Base-by-base conservation (phyloP, 1,284 basidiomycete genomes). In the Caloboletus firmus region DNA sequence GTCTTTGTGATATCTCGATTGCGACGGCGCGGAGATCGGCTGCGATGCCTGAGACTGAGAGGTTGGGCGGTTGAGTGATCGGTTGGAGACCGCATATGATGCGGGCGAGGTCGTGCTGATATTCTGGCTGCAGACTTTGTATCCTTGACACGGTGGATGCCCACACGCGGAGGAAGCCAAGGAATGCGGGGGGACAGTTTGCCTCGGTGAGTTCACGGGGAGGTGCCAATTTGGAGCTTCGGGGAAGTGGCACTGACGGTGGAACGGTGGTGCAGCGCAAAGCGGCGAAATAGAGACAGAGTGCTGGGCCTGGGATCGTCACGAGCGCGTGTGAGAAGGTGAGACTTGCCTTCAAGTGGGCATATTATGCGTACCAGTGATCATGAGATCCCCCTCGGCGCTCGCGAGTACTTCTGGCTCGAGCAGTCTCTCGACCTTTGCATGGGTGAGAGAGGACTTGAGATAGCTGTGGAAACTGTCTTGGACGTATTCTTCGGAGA, bases 401-500 rank as follows among this genome's bases (percentile, higher is more conserved):
- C 84, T 87, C 34, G 84, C 84, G 11, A 91, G 74, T 4, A 87
- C 70, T 32, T 89, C 83, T 8, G 82, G 79, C 64, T 87, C 85
- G 36, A 93, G 73, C 5, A 93, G 74, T 1, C 76, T 74, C 68
- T 93, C 91, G 1, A 78, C 79, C 65, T 89, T 89, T 0, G 90
- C 91, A 59, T 85, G 82, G 0, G 85, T 79, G 10, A 93, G 73
- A 0, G 87, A 88, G 2, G 85, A 87, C 64, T 86, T 87, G 65
- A 92, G 80, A 62, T 90, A 89, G 59, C 79, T 80, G 68, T 93
- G 89, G 65, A 93, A 93, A 57, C 81, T 83, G 61, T 89, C 80
- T 57, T 89, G 85, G 24, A 91, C 77, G 52, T 80, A 79, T 52
- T 79, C 66, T 62, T 91, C 89, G 1, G 81, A 74, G 15, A 89